These are phyloP conservation scores for Monosporascus ibericus DNA, from an alignment of 2,329 filamentous ascomycete species.

Conservation along the genomic window DNA sequence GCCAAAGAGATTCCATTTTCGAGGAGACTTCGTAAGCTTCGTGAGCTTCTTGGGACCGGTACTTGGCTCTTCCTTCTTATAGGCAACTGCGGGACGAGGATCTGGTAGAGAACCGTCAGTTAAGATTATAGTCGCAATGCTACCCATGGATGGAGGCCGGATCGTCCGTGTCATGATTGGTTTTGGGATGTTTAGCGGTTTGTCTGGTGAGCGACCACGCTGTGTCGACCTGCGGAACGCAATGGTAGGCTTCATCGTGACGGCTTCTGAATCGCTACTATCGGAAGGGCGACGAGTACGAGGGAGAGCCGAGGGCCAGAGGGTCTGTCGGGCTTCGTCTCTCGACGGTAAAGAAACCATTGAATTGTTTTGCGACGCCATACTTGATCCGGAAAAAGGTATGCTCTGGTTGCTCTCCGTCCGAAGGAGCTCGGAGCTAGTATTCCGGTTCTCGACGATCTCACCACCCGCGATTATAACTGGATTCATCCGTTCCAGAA, in stretches of 20 bases:
- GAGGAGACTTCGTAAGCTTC: conserved; percentile 49
- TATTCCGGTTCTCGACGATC: conserved; percentile 54
- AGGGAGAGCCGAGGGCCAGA: conserved; percentile 51
- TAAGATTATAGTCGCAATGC: conserved; percentile 49
- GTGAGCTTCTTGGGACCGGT: conserved; percentile 46
- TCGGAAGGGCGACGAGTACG: conserved; percentile 44
- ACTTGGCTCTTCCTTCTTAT: conserved; percentile 22
- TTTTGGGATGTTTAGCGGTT: conserved; percentile 42
- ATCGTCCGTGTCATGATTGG: conserved; percentile 43
- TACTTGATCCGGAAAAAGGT: conserved; percentile 32
- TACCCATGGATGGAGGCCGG: conserved; percentile 45
- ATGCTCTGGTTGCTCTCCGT: conserved; percentile 46
- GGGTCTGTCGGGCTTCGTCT: conserved; percentile 35
- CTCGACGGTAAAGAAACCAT: conserved; percentile 34
- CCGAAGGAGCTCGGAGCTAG: conserved; percentile 40
- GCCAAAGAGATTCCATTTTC: conserved; percentile 60
- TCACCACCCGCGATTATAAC: conserved; percentile 61
- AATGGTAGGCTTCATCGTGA: conserved; percentile 42
- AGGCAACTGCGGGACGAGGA: conserved; percentile 29
- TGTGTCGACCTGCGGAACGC: conserved; percentile 52
- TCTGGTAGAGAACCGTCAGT: conserved; percentile 50
- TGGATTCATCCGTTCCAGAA: conserved; percentile 57
- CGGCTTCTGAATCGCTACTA: conserved; percentile 48
- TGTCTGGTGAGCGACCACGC: conserved; percentile 39
- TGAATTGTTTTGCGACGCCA: conserved; percentile 37